Evolutionary conservation across 1,284 basidiomycete genomes (phyloP).

Genomic region (Ceratobasidium sp.): DNA sequence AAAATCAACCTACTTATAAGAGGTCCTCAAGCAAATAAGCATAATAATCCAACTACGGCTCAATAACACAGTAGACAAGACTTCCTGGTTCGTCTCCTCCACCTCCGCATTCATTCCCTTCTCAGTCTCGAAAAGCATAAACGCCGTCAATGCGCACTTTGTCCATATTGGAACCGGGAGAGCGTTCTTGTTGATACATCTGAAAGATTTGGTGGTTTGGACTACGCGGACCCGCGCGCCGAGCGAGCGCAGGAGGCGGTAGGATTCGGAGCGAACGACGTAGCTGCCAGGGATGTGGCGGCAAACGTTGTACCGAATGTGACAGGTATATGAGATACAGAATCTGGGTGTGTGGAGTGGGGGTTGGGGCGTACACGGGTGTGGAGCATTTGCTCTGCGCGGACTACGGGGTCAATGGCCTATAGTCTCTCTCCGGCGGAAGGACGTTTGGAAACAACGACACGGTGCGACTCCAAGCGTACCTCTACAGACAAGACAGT

Average conservation of each 20-base stretch:
- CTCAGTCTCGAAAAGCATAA: too few species aligned
- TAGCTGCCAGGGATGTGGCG: conserved; percentile 63
- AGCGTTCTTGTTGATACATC: conserved; percentile 53
- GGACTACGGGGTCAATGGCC: neutral
- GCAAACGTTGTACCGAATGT: conserved; percentile 67
- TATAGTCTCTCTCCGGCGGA: conserved; percentile 18
- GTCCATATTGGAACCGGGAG: conserved; percentile 51
- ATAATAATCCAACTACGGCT: conserved; percentile 67
- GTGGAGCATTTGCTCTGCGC: conserved; percentile 10
- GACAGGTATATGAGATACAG: neutral
- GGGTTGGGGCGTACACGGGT: conserved; percentile 59
- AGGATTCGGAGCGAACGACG: conserved; percentile 67
- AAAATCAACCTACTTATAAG: conserved; percentile 64
- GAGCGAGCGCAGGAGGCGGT: conserved; percentile 51
- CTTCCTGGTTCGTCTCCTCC: neutral
- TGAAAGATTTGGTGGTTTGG: conserved; percentile 34
- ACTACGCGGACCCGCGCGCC: conserved; percentile 16
- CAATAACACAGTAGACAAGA: conserved; percentile 60
- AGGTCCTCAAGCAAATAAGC: conserved; percentile 67
- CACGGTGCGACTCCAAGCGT: conserved; percentile 8
- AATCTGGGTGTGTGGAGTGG: neutral
- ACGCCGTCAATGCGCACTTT: conserved; percentile 51
- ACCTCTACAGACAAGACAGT: conserved; percentile 5
- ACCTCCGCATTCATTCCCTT: too few species aligned
- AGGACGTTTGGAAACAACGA: neutral